Percentiles rank a stretch among this genome's conserved stretches.
These are phyloP conservation scores for Acorus gramineus DNA, from an alignment of 106 monocot genomes.

Conservation along the genomic window DNA sequence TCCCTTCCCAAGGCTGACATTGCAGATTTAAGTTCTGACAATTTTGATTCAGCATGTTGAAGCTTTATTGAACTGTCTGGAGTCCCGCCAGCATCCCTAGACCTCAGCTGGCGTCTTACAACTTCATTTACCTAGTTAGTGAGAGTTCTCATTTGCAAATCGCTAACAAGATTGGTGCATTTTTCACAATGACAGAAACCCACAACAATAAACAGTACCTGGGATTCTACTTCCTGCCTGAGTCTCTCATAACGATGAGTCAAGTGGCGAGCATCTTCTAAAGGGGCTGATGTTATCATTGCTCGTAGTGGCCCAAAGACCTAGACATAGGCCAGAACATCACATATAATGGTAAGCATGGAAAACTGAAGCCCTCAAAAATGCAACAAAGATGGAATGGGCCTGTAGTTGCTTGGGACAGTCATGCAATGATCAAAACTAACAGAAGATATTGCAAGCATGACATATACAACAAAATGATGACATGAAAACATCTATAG, in stretches of 20 bases:
- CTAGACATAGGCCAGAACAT: slow-evolving; percentile 10
- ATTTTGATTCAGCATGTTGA: slow-evolving; percentile 68
- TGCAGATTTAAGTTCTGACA: slow-evolving; percentile 56
- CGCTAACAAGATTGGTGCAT: too few relatives aligned
- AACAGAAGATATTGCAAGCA: too few relatives aligned
- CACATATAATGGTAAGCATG: not conserved
- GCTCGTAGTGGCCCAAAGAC: slow-evolving; percentile 67
- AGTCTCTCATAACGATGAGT: slow-evolving; percentile 68
- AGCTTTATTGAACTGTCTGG: slow-evolving; percentile 47
- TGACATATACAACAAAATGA: too few relatives aligned
- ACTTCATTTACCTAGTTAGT: slow-evolving; percentile 67
- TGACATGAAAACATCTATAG: too few relatives aligned
- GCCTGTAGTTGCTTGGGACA: too few relatives aligned
- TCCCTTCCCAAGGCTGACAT: slow-evolving; percentile 76
- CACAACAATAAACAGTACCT: slow-evolving; percentile 27
- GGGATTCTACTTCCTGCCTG: slow-evolving; percentile 76
- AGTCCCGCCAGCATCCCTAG: slow-evolving; percentile 44
- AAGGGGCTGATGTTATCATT: slow-evolving; percentile 80
- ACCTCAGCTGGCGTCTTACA: slow-evolving; percentile 51
- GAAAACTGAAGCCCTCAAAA: not conserved
- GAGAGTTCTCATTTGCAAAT: too few relatives aligned
- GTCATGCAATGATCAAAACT: too few relatives aligned
- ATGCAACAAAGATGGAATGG: not conserved
- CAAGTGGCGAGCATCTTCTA: slow-evolving; percentile 94
- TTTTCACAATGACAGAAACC: too few relatives aligned